Conservation (phyloP, 164 flowering plant species). For the Hamamelis virginiana region DNA sequence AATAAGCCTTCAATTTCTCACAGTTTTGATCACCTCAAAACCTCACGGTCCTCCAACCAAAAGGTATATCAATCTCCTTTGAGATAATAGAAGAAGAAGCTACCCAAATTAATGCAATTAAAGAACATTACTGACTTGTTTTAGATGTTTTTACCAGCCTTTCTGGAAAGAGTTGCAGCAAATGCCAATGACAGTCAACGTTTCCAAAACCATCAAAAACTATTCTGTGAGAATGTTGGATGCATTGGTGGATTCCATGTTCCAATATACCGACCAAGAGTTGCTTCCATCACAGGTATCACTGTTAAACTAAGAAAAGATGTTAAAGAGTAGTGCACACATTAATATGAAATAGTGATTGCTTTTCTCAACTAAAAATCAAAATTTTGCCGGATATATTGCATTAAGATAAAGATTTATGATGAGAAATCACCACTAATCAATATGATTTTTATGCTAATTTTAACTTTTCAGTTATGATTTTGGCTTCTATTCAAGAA, state of each 20-base stretch:
- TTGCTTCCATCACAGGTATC: constrained; percentile 35
- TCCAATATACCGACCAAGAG: constrained; percentile 34
- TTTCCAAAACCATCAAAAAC: constrained; percentile 8
- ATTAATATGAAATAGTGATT: background rate
- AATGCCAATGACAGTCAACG: background rate
- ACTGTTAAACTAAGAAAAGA: background rate
- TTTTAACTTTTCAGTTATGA: background rate
- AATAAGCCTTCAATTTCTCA: too few relatives aligned
- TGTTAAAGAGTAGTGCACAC: background rate
- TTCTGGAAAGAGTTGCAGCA: background rate
- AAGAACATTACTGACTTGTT: background rate
- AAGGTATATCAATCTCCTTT: too few relatives aligned
- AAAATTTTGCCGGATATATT: background rate
- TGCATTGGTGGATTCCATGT: constrained; percentile 27
- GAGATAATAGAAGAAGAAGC: too few relatives aligned
- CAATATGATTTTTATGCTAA: too few relatives aligned
- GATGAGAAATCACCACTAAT: background rate
- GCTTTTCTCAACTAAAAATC: background rate
- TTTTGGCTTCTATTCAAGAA: background rate
- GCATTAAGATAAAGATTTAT: background rate
- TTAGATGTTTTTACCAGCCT: background rate
- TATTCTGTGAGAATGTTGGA: constrained; percentile 19
- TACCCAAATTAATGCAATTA: too few relatives aligned
- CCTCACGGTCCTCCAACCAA: too few relatives aligned
- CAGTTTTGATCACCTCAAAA: too few relatives aligned